phyloP scores from a whole-genome alignment of 1,139 yeast species.

The Suhomyces bolitotheri region DNA sequence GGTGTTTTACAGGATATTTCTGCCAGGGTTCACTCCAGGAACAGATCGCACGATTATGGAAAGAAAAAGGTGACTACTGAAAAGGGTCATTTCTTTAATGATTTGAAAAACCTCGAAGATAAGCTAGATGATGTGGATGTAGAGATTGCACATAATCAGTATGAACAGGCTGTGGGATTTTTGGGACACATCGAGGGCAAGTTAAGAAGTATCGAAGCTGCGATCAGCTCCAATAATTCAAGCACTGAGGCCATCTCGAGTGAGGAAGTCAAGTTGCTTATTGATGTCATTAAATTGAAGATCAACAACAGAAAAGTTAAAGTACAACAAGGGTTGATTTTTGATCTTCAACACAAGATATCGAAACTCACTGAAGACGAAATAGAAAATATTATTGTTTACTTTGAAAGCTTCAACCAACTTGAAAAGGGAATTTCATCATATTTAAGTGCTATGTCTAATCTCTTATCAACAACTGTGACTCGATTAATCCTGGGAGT shows the following conservation, averaged over 20 bases:
- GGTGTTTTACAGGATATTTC: slow-evolving; percentile 53
- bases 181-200: slow-evolving; percentile 46
- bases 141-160: slow-evolving; percentile 61
- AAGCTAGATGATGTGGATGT: slow-evolving; percentile 67
- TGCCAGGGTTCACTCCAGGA: slow-evolving; percentile 56
- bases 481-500: slow-evolving; percentile 41
- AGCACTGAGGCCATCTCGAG: slow-evolving; percentile 12
- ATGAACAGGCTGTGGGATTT: slow-evolving; percentile 54
- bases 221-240: slow-evolving; percentile 14
- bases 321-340: slow-evolving; percentile 40
- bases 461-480: slow-evolving; percentile 34
- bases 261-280: slow-evolving; percentile 38
- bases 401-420: slow-evolving; percentile 39
- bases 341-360: slow-evolving; percentile 41
- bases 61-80: slow-evolving; percentile 16
- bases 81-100: slow-evolving; percentile 37
- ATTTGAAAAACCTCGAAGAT: slow-evolving; percentile 58
- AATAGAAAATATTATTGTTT: slow-evolving; percentile 36
- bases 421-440: slow-evolving; percentile 41
- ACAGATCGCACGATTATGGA: slow-evolving; percentile 50
- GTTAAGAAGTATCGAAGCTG: slow-evolving; percentile 22
- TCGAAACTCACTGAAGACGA: slow-evolving; percentile 34
- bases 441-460: slow-evolving; percentile 40
- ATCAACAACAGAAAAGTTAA: slow-evolving; percentile 37
- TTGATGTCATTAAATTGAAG: slow-evolving; percentile 42